Conservation (phyloP, 768 basidiomycete genomes). For the Russula ochroleuca region DNA sequence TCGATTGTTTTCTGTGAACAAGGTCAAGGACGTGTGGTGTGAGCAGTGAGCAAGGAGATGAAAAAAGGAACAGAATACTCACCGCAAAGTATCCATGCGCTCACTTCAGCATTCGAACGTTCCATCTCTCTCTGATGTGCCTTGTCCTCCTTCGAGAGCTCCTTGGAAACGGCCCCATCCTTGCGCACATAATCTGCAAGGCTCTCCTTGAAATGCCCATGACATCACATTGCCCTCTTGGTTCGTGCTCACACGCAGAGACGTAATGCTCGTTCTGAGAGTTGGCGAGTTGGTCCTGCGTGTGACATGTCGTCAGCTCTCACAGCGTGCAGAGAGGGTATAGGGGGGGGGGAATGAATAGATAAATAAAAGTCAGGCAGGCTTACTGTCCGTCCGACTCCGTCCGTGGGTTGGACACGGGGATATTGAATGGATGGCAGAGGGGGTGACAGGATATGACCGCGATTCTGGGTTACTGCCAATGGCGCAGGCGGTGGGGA, state of each 20-base stretch:
- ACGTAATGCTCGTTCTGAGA: constrained; percentile 66
- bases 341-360: too few species aligned
- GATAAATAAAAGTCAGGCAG: too few species aligned
- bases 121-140: constrained; percentile 75
- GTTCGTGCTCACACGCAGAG: constrained; percentile 69
- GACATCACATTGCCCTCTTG: constrained; percentile 79
- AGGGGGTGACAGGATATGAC: too few species aligned
- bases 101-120: constrained; percentile 71
- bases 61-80: constrained; percentile 29
- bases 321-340: too few species aligned
- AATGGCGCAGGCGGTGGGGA: too few species aligned
- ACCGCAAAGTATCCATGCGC: constrained; percentile 85
- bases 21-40: background rate
- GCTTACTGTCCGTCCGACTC: too few species aligned
- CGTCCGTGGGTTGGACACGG: too few species aligned
- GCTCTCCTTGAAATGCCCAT: constrained; percentile 59
- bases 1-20: constrained; percentile 65
- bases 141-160: constrained; percentile 77
- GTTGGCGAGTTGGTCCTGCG: constrained; percentile 58
- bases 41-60: background rate
- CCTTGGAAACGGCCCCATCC: constrained; percentile 76
- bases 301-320: too few species aligned
- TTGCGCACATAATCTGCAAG: constrained; percentile 69
- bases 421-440: too few species aligned
- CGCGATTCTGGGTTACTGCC: too few species aligned